Evolutionary conservation across 2,329 filamentous ascomycete species (phyloP), one percentile per base, ranked within the genome.

Genomic region (Microthyrium microscopicum): DNA sequence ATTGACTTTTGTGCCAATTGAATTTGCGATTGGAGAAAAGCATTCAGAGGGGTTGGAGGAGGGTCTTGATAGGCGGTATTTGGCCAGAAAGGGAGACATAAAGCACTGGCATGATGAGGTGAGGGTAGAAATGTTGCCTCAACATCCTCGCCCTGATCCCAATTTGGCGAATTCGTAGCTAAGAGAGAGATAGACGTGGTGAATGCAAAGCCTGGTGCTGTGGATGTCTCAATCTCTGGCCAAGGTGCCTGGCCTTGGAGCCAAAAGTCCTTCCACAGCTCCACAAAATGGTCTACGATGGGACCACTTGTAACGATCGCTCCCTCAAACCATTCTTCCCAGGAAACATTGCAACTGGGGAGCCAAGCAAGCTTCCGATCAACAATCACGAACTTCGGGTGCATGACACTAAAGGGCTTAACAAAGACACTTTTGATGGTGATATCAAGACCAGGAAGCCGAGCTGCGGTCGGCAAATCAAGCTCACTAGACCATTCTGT

Each of bases 281-380:
- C 49, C 26, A 78, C 42, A 25, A 89, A 65, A n/a, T 65, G 59
- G 4, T 51, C 44, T 1, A 83, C 70, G 1, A 77, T 60, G 0
- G 63, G 58, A 0, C 79, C 80, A 5, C 61, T 60, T 8, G 87
- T 53, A 35, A 73, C 70, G 3, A 87, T 57, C 36, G 75, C 81
- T 0, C 76, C 78, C 50, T 91, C 82, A 18, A 87, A 75, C 82
- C 82, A 91, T n/a, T 70, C 55, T 52, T 89, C 82, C 78, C 78
- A 89, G 46, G 77, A 84, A 4, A 91, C 70, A 44, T 91, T 91
- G 52, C 79, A 85, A 44, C 77, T 83, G 0, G 81, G 81, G 7
- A 89, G 52, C 44, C 77, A 75, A 0, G 77, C 77, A 3, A 56
- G 62, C 20, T 59, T 51, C 1, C 75, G 65, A 49, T 91, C 82